Percentiles rank a stretch among this genome's conserved stretches.
These are phyloP conservation scores for Sclerotinia trifoliorum DNA, from an alignment of 2,329 filamentous ascomycete species.

Conservation along the genomic window DNA sequence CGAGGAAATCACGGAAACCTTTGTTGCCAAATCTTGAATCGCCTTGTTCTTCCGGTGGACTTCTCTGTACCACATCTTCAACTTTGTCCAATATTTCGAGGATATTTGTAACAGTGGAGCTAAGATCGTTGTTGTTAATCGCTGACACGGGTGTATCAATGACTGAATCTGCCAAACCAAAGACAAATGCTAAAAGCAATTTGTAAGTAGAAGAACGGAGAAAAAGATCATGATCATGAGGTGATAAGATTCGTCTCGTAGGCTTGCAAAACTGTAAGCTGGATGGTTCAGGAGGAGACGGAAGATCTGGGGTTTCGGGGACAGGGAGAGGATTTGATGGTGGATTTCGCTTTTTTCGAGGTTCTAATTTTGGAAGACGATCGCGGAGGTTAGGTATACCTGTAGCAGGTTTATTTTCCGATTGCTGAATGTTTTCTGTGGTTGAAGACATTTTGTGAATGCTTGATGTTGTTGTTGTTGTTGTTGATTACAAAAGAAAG, in stretches of 20 bases:
- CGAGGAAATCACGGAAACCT: constrained; percentile 79
- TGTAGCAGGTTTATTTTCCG: constrained; percentile 24
- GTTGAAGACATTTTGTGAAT: constrained; percentile 35
- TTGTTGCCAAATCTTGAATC: constrained; percentile 95
- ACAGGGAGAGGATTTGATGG: constrained; percentile 59
- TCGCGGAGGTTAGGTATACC: constrained; percentile 52
- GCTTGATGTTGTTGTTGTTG: constrained; percentile 9
- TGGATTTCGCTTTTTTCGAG: constrained; percentile 55
- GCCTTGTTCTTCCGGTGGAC: constrained; percentile 80
- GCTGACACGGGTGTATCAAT: constrained; percentile 66
- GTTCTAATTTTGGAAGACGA: constrained; percentile 65
- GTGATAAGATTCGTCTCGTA: constrained; percentile 76
- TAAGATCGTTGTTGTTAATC: constrained; percentile 54
- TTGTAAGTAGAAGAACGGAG: constrained; percentile 71
- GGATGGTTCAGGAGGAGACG: constrained; percentile 62
- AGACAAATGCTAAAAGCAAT: constrained; percentile 81
- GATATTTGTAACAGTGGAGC: constrained; percentile 61
- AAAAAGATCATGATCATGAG: constrained; percentile 78
- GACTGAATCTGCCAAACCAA: constrained; percentile 80
- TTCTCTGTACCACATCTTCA: constrained; percentile 62
- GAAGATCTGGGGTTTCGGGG: constrained; percentile 73
- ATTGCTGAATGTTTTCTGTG: constrained; percentile 22
- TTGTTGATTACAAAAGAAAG: constrained; percentile 8
- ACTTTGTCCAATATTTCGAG: constrained; percentile 68
- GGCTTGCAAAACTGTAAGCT: constrained; percentile 64